Evolutionary conservation across 2,329 filamentous ascomycete genomes (phyloP).

Genomic region (Acrocalymma vagum): DNA sequence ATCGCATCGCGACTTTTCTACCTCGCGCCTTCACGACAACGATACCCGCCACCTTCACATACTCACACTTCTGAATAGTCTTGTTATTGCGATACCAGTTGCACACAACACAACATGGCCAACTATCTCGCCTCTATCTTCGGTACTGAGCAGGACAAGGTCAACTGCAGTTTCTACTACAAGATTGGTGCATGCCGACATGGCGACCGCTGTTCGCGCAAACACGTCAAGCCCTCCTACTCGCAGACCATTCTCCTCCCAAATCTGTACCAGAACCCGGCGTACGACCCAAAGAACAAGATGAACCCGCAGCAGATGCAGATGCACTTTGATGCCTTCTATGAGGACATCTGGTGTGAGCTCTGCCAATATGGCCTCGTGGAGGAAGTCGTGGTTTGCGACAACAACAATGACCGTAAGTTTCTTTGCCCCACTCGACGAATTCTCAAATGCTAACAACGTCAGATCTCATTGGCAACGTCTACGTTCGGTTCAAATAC

Average conservation of each 20-base stretch:
- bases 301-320: slow-evolving; percentile 97
- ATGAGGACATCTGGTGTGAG: slow-evolving; percentile 99
- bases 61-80: too few species aligned
- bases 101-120: slow-evolving; percentile 69
- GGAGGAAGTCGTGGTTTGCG: slow-evolving; percentile 97
- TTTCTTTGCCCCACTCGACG: slow-evolving; percentile 41
- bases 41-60: slow-evolving; percentile 9
- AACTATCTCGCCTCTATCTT: slow-evolving; percentile 99
- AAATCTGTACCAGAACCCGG: slow-evolving; percentile 98
- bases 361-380: slow-evolving; percentile 97
- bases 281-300: slow-evolving; percentile 94
- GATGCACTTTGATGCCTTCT: slow-evolving; percentile 99
- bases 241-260: slow-evolving; percentile 97
- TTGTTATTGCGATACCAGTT: slow-evolving; percentile 2
- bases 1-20: slow-evolving; percentile 26
- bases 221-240: slow-evolving; percentile 99
- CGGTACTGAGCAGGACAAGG: slow-evolving; percentile 98
- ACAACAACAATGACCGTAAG: slow-evolving; percentile 98
- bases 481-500: slow-evolving; percentile 99
- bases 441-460: slow-evolving; percentile 19
- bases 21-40: slow-evolving; percentile 14
- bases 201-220: slow-evolving; percentile 96
- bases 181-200: slow-evolving; percentile 99
- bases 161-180: slow-evolving; percentile 99
- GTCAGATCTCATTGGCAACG: slow-evolving; percentile 92